These are phyloP conservation scores for Lantana camara DNA, from an alignment of 257 asterid species.

Conservation along the genomic window DNA sequence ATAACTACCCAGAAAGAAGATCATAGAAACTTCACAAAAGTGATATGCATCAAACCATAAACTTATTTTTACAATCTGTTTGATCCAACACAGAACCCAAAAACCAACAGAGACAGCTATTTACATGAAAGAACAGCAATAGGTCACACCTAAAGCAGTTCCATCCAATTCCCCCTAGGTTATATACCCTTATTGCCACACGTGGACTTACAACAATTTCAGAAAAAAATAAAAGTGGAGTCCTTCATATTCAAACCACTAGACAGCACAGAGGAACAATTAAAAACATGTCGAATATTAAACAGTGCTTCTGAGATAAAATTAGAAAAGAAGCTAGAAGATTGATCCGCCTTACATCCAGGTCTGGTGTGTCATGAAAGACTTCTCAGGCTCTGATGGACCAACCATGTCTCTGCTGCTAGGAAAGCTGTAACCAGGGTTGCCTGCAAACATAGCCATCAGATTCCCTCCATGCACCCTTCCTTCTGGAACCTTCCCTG, in stretches of 20 bases:
- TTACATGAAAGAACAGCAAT: constrained; percentile 41
- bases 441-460: constrained; percentile 55
- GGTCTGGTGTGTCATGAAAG: constrained; percentile 45
- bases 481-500: constrained; percentile 71
- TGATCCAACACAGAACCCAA: constrained; percentile 21
- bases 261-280: constrained; percentile 27
- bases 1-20: not conserved
- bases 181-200: constrained; percentile 43
- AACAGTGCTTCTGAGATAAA: constrained; percentile 9
- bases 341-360: constrained; percentile 59
- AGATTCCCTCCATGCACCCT: constrained; percentile 95
- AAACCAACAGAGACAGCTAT: constrained; percentile 37
- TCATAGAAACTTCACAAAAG: constrained; percentile 2
- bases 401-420: constrained; percentile 34
- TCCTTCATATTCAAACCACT: constrained; percentile 31
- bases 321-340: constrained; percentile 19
- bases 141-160: constrained; percentile 38
- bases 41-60: constrained; percentile 28
- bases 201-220: constrained; percentile 26
- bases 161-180: not conserved
- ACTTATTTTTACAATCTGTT: constrained; percentile 37
- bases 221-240: constrained; percentile 28
- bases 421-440: constrained; percentile 39
- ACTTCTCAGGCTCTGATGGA: constrained; percentile 44
- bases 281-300: constrained; percentile 16